Base-by-base conservation (phyloP, 352 stramenopile genomes). In the Aphanomyces astaci region DNA sequence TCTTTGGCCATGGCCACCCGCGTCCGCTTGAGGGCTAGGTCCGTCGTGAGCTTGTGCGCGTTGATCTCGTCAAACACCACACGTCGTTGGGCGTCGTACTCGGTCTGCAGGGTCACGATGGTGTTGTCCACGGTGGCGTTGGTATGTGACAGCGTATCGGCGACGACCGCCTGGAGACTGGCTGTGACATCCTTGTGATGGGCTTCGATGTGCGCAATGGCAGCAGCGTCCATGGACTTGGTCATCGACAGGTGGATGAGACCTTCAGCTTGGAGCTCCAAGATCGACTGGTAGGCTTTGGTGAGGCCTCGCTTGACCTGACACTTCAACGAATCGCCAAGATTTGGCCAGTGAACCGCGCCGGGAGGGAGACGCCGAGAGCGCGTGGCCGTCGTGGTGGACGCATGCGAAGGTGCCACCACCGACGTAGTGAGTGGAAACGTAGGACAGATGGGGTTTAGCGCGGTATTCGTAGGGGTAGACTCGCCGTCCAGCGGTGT, bases 1-100 rank as follows among this genome's bases (percentile, higher is more conserved):
- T 65, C 19, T 30, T 65, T 65, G 9, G 25, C 17, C 5, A 65
- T 24, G 19, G 56, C 56, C 2, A 53, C 17, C n/a, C 56, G 56
- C 2, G 31, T 53, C 32, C 56, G 56, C 56, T 65, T 65, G 7
- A 65, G 24, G 4, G 56, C 24, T n/a, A 13, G 10, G 22, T 46
- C 39, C 25, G 56, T 53, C 25, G 51, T 28, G 25, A 17, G 25
- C n/a, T 59, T 59, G 51, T 59, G 51, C 5, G 51, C 51, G 25
- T 22, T 22, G 11, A 59, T 32, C 30, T 59, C 19, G 30, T 39
- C n/a, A 19, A 17, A 13, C 13, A 59, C 25, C 4, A 30, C 17
- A 0, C 51, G 7, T 30, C 51, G 51, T 25, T 59, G 51, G 19
- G 30, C 30, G 27, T 59, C 51, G 51, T 33, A 33, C 25, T 59